Base-by-base conservation (phyloP, 345 rosid genomes). In the Dipteronia dyeriana region DNA sequence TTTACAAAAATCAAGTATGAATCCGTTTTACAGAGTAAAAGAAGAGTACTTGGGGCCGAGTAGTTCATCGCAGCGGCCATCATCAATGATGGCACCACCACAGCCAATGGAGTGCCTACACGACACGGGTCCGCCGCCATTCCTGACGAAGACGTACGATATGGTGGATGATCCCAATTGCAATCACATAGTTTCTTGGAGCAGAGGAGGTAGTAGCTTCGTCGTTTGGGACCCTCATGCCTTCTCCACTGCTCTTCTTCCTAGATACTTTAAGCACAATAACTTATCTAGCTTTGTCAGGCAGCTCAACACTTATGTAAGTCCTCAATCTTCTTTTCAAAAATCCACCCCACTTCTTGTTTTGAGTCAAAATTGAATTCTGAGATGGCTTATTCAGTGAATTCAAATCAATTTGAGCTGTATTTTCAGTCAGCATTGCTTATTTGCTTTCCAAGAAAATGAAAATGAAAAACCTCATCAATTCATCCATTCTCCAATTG, bases 221-320 rank as follows among this genome's bases (percentile, higher is more conserved):
- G 90, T 91, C 19, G 95, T 95, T 0, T 90, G 94, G 94, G 91
- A 95, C 69, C 93, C 95, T 62, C 83, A 91, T 64, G 84, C 86
- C 51, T 88, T 95, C 82, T 87, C 97, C 31, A 77, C 87, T 5
- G 62, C 65, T 73, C 90, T 93, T 56, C 95, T 95, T 66, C 98
- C 94, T 39, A 78, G 85, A 9, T 87, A 80, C 82, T 95, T 95
- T 90, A 95, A 95, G 89, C 98, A 95, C 86, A 95, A 88, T 79
- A 95, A 95, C 77, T 95, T 91, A 87, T 93, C 97, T 56, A 93
- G 98, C 79, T 95, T 95, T 77, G 92, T 95, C 79, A 87, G 98
- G 74, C 98, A 95, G 76, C 89, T 95, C 41, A 93, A 95, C 71
- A 95, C 98, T 78, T 95, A 95, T 61, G 98, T 93, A 79, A 84